These are phyloP conservation scores for Cornus controversa DNA, from an alignment of 148 eudicot species.

Conservation along the genomic window DNA sequence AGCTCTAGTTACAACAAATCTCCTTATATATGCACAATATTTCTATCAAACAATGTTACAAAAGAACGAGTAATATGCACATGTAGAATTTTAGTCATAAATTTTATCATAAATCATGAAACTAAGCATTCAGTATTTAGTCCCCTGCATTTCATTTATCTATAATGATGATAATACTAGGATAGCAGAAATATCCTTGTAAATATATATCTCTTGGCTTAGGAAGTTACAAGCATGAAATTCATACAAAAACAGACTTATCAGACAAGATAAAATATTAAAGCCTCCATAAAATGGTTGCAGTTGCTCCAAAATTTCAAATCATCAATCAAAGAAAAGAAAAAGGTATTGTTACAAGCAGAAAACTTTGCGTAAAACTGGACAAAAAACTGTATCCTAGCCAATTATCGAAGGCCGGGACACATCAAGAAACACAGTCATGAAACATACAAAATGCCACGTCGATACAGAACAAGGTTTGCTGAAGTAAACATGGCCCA, in stretches of 20 bases:
- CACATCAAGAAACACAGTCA: constrained; percentile 28
- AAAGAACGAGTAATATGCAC: neutral
- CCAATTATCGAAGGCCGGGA: neutral
- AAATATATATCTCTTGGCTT: neutral
- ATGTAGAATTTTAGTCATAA: neutral
- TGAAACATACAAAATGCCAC: constrained; percentile 76
- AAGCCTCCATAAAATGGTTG: neutral
- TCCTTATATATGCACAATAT: neutral
- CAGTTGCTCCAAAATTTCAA: constrained; percentile 6
- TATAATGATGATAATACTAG: neutral
- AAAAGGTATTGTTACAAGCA: constrained; percentile 25
- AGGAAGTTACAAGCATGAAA: neutral
- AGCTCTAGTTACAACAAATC: constrained; percentile 1
- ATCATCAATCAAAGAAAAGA: neutral
- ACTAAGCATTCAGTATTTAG: neutral
- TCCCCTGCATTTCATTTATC: neutral
- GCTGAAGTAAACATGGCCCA: constrained; percentile 64
- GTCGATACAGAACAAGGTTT: constrained; percentile 69
- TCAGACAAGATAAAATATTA: neutral
- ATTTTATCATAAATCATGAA: neutral
- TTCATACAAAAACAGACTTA: neutral
- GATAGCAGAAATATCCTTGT: neutral
- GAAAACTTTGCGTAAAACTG: constrained; percentile 18
- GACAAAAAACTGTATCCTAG: neutral
- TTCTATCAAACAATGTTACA: neutral